A percentile compares a stretch with the other conserved stretches of the same genome.
Conservation (phyloP, 2,329 filamentous ascomycete genomes). For the Penicillium sclerotigenum region DNA sequence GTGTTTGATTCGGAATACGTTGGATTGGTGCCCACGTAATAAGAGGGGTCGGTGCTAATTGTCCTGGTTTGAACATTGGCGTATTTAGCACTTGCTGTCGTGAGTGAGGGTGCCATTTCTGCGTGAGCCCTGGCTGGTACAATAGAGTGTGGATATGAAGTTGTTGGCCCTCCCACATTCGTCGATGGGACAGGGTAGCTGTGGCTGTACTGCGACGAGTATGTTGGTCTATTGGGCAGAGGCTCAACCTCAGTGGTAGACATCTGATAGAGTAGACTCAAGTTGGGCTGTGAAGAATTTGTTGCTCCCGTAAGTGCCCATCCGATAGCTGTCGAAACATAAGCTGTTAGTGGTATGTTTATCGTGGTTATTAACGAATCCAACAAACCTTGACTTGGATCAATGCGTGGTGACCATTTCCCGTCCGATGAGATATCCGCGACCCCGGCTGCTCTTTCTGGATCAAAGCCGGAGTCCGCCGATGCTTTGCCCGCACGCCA, state of each 20-base stretch:
- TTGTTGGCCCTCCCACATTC: conserved; percentile 18
- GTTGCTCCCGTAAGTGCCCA: conserved; percentile 87
- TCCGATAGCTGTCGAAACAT: conserved; percentile 61
- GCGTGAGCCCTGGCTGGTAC: conserved; percentile 28
- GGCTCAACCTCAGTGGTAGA: conserved; percentile 35
- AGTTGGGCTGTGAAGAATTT: conserved; percentile 77
- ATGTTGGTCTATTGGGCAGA: conserved; percentile 27
- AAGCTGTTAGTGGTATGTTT: conserved; percentile 31
- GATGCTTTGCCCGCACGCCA: conserved; percentile 44
- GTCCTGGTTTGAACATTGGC: conserved; percentile 41
- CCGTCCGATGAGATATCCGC: conserved; percentile 30
- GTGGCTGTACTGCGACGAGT: conserved; percentile 33
- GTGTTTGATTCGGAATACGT: conserved; percentile 35
- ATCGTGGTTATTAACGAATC: conserved; percentile 5
- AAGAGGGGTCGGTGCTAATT: conserved; percentile 40
- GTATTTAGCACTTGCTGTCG: conserved; percentile 25
- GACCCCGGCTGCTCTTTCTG: conserved; percentile 18
- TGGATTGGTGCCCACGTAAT: conserved; percentile 48
- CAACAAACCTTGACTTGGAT: conserved; percentile 50
- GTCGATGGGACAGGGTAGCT: conserved; percentile 25
- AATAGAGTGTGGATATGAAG: conserved; percentile 31
- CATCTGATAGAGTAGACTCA: conserved; percentile 76
- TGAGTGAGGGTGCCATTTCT: conserved; percentile 20
- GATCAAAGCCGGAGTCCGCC: conserved; percentile 30
- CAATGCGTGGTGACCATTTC: conserved; percentile 47